These are phyloP conservation scores for Anthoceros angustus DNA, from an alignment of 225 moss, liverwort and hornwort genomes.

Conservation along the genomic window DNA sequence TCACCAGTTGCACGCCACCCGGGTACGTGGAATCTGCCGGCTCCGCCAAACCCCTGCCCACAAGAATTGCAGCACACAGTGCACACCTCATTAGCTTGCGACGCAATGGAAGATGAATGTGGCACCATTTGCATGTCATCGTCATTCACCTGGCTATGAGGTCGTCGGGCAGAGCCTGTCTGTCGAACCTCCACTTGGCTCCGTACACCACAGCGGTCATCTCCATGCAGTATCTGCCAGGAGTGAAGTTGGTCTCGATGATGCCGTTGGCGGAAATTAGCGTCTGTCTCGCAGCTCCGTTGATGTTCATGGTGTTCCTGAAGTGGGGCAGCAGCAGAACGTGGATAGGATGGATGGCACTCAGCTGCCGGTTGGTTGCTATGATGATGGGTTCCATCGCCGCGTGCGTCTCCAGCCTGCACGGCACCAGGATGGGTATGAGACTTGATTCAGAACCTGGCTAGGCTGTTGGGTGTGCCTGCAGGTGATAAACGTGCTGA, in stretches of 20 bases:
- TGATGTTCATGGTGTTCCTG: conserved; percentile 33
- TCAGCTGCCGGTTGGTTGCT: conserved; percentile 23
- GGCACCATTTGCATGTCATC: too few species aligned
- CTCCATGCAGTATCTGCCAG: conserved; percentile 16
- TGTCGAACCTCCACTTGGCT: conserved; percentile 34
- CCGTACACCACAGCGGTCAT: conserved; percentile 27
- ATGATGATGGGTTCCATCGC: conserved; percentile 36
- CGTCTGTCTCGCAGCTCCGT: conserved; percentile 17
- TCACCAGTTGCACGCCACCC: conserved; percentile 18
- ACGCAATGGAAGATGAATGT: too few species aligned
- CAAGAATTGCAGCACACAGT: background rate
- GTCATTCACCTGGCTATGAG: conserved; percentile 16
- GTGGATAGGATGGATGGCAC: conserved; percentile 38
- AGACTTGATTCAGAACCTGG: too few species aligned
- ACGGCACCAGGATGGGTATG: background rate
- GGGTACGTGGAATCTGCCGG: conserved; percentile 15
- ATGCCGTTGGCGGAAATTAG: conserved; percentile 24
- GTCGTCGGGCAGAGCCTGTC: conserved; percentile 28
- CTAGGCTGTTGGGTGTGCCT: too few species aligned
- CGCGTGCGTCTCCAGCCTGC: conserved; percentile 25
- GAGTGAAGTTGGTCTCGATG: conserved; percentile 30
- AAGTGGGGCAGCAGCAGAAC: conserved; percentile 34
- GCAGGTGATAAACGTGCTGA: too few species aligned
- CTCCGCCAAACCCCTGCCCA: conserved; percentile 7
- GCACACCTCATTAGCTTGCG: background rate